Base-by-base conservation (phyloP, 225 moss, liverwort and hornwort species). In the Physcomitrellopsis africana region DNA sequence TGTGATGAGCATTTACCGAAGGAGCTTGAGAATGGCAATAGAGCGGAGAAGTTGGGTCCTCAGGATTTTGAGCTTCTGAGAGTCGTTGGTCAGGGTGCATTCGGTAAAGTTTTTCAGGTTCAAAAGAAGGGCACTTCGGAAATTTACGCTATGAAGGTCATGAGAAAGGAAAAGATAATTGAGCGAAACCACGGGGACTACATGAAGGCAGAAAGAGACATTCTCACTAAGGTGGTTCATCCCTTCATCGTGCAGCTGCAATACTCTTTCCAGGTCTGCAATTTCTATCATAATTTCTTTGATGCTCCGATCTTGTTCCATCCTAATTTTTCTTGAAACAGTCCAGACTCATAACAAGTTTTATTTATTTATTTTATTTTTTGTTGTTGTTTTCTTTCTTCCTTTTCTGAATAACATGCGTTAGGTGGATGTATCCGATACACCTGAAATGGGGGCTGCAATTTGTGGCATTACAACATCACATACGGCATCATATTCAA, bases 71-170 rank as follows among this genome's bases (percentile, higher is more conserved):
- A 99, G 73, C 79, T 91, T 52, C 80, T 99, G 55, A 90, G 93
- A 60, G 95, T 95, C 45, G 97, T 99, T 26, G 97, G 97, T 26
- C 93, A 92, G 69, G 97, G 97, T 49, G 95, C 95, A 1, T 99
- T 99, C 32, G 97, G 95, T 24, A 99, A 95, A 82, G 97, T 99
- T 9, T 99, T 92, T 26, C 97, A 94, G 82, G 95, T 95, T 27
- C 86, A 85, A 29, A 95, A 92, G 84, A 92, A 93, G 75, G 90
- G 92, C 22, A 93, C 94, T 14, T 84, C 92, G 37, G 94, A 94
- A 15, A 99, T 94, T 26, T 99, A 86, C 41, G 97, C 94, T 63
- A 99, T 99, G 97, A 99, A 99, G 78, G 93, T 99, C 3, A 99
- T 95, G 97, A 87, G 87, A 62, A 99, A 99, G 81, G 88, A 95